Percentiles rank a stretch among this genome's conserved stretches.
phyloP scores from a whole-genome alignment of 257 asterid species.

The Nicotiana noctiflora region DNA sequence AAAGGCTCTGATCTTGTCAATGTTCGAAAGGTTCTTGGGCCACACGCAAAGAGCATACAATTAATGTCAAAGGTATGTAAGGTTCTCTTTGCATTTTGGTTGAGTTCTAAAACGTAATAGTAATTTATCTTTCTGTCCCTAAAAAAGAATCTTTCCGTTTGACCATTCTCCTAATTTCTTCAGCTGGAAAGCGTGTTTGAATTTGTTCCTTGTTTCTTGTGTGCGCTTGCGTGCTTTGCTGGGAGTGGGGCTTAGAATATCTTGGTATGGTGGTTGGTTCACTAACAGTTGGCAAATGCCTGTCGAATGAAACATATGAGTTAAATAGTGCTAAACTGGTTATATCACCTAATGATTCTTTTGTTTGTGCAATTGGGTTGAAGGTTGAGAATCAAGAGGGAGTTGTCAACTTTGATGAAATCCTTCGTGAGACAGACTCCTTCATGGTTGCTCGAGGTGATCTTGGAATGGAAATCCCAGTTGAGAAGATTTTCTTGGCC shows the following conservation, averaged over 20 bases:
- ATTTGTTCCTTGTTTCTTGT: not conserved
- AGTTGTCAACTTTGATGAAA: slow-evolving; percentile 71
- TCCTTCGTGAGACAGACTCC: slow-evolving; percentile 72
- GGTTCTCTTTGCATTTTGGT: not conserved
- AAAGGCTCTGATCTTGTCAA: slow-evolving; percentile 82
- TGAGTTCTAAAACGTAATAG: not conserved
- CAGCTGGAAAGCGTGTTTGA: not conserved
- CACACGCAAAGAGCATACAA: slow-evolving; percentile 58
- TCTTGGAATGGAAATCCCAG: slow-evolving; percentile 87
- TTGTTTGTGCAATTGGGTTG: slow-evolving; percentile 1
- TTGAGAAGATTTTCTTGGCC: slow-evolving; percentile 82
- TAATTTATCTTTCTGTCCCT: not conserved
- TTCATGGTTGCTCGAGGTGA: slow-evolving; percentile 95
- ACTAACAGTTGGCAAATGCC: not conserved
- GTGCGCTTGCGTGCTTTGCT: not conserved
- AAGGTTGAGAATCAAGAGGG: slow-evolving; percentile 93
- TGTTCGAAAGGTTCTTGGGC: slow-evolving; percentile 67
- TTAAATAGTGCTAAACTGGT: not conserved
- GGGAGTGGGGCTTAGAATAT: not conserved
- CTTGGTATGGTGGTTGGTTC: not conserved
- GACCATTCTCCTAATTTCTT: not conserved
- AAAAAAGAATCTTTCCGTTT: not conserved
- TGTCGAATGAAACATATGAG: not conserved
- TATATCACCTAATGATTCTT: not conserved
- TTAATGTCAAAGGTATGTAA: slow-evolving; percentile 63